phyloP scores from a whole-genome alignment of 106 monocot species.

The Allium fistulosum region DNA sequence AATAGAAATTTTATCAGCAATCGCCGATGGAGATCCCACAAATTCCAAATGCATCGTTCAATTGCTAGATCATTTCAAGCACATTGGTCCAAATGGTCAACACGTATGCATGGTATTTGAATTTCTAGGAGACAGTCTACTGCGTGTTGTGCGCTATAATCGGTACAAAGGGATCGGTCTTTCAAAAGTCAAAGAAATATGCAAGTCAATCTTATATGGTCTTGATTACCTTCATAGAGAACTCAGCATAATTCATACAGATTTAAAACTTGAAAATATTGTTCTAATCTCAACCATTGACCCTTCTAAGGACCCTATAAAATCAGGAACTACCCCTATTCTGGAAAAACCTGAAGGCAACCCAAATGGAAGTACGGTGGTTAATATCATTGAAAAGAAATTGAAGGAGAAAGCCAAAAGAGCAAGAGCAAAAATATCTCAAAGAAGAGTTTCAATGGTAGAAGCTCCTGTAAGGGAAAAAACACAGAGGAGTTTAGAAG shows the following conservation, averaged over 20 bases:
- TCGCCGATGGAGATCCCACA: constrained; percentile 62
- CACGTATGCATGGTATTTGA: constrained; percentile 81
- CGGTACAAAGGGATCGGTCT: constrained; percentile 74
- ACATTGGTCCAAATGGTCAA: constrained; percentile 88
- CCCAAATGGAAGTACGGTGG: constrained; percentile 23
- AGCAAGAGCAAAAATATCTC: constrained; percentile 59
- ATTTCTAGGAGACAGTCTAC: constrained; percentile 84
- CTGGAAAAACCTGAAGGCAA: constrained; percentile 62
- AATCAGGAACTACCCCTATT: constrained; percentile 59
- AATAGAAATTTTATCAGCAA: constrained; percentile 67
- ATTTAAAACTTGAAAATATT: constrained; percentile 91
- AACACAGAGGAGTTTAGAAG: constrained; percentile 62
- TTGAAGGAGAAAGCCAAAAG: constrained; percentile 65
- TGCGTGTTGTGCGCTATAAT: constrained; percentile 71
- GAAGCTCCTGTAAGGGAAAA: constrained; percentile 8
- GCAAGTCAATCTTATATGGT: constrained; percentile 57
- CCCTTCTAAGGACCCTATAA: constrained; percentile 78
- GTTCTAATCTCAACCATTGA: constrained; percentile 81
- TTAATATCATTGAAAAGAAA: constrained; percentile 51
- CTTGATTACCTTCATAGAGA: constrained; percentile 85
- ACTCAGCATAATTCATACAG: constrained; percentile 78
- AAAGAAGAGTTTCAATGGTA: constrained; percentile 54
- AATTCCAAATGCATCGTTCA: constrained; percentile 63
- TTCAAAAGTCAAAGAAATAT: constrained; percentile 53
- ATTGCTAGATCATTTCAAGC: constrained; percentile 79